phyloP scores from a whole-genome alignment of 495 filamentous ascomycete species.

The Pseudomonodictys pantanalensis region DNA sequence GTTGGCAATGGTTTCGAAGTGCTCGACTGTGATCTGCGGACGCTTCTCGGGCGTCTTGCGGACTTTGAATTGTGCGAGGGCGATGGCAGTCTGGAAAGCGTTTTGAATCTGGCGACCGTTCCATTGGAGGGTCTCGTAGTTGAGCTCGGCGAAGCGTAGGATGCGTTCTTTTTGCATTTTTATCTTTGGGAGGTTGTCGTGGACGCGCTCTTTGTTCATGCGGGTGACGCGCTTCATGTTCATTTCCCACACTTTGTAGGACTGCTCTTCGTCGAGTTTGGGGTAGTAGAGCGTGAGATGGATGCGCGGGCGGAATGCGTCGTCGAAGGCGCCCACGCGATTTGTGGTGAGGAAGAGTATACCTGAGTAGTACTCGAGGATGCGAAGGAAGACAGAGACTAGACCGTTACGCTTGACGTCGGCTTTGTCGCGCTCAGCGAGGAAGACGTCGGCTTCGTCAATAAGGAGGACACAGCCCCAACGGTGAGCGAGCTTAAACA shows the following conservation, averaged over 20 bases:
- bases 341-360: conserved; percentile 1
- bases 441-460: neutral
- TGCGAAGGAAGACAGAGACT: conserved; percentile 23
- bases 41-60: neutral
- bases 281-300: conserved; percentile 14
- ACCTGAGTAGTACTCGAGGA: conserved; percentile 24
- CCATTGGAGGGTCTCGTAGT: conserved; percentile 7
- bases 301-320: conserved; percentile 6
- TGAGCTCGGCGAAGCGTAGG: neutral
- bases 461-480: conserved; percentile 13
- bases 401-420: conserved; percentile 23
- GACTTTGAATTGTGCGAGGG: conserved; percentile 27
- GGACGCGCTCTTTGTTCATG: neutral
- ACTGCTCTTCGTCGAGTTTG: conserved; percentile 1
- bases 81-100: conserved; percentile 32
- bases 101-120: conserved; percentile 34
- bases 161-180: neutral
- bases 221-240: conserved; percentile 5
- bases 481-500: conserved; percentile 1
- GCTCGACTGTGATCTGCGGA: conserved; percentile 1
- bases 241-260: conserved; percentile 4
- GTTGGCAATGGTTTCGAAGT: conserved; percentile 16
- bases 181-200: neutral
- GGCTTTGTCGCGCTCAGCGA: conserved; percentile 1
- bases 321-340: conserved; percentile 5